Conservation (phyloP, 139 green algal genomes). For the Edaphochlamys debaryana region DNA sequence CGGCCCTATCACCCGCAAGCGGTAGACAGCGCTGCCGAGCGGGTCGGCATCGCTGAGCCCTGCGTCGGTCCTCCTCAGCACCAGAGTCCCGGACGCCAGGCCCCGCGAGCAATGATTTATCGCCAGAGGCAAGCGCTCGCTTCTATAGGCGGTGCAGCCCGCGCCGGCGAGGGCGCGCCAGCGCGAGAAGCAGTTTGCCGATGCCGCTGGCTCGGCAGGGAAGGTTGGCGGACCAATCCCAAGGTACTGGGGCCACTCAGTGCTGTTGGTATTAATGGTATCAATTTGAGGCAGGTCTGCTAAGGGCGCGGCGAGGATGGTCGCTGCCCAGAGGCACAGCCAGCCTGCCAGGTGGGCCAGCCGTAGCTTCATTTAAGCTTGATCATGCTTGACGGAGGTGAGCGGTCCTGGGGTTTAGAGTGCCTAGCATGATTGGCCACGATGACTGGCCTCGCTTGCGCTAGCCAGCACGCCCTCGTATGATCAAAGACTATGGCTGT, state of each 20-base stretch:
- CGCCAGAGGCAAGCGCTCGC: neutral
- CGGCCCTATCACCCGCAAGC: neutral
- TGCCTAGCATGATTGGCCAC: too few species aligned
- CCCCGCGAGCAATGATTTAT: neutral
- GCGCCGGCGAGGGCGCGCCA: neutral
- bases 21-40: constrained; percentile 18
- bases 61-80: neutral
- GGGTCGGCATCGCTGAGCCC: neutral
- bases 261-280: neutral
- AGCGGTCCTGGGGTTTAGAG: too few species aligned
- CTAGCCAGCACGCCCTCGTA: too few species aligned
- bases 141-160: neutral
- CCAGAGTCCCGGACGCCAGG: neutral
- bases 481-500: too few species aligned
- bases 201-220: neutral
- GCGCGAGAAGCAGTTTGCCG: neutral
- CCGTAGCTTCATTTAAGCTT: too few species aligned
- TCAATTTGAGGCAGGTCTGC: neutral
- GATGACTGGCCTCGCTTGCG: too few species aligned
- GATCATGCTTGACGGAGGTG: too few species aligned
- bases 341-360: too few species aligned
- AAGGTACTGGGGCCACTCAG: neutral
- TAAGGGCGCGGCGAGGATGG: too few species aligned
- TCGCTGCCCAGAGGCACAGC: too few species aligned
- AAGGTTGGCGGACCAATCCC: constrained; percentile 6